These are phyloP conservation scores for Elaeis guineensis DNA, from an alignment of 176 grass and related monocot species.

Conservation along the genomic window DNA sequence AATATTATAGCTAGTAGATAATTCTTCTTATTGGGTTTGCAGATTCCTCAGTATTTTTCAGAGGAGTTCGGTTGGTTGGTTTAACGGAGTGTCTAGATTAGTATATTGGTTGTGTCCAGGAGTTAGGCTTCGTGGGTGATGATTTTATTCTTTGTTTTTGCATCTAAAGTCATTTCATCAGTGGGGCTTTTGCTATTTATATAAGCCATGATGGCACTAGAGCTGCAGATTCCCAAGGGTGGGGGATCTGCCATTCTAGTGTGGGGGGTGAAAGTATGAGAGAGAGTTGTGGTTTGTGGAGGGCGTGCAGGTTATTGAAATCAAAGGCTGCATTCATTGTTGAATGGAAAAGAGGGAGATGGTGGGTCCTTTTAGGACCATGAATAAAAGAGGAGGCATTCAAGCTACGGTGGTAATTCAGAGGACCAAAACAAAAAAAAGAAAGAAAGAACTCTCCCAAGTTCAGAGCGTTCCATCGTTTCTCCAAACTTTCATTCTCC, in stretches of 20 bases:
- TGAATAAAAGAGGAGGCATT: slow-evolving; percentile 5
- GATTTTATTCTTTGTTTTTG: background rate
- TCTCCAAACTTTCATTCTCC: too few relatives aligned
- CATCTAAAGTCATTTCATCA: slow-evolving; percentile 5
- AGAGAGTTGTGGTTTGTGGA: slow-evolving; percentile 22
- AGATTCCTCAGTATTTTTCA: slow-evolving; percentile 51
- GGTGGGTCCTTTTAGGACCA: slow-evolving; percentile 17
- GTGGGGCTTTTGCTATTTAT: slow-evolving; percentile 34
- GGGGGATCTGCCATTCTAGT: slow-evolving; percentile 40
- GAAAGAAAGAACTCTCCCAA: too few relatives aligned
- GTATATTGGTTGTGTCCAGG: slow-evolving; percentile 2
- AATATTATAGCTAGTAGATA: slow-evolving; percentile 29
- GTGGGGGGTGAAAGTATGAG: slow-evolving; percentile 21
- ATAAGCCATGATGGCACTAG: slow-evolving; percentile 30
- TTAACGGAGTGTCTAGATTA: slow-evolving; percentile 7
- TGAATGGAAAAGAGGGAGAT: slow-evolving; percentile 4
- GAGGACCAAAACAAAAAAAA: too few relatives aligned
- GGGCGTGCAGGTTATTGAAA: slow-evolving; percentile 18
- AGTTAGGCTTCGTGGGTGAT: too few relatives aligned
- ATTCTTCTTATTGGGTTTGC: slow-evolving; percentile 26
- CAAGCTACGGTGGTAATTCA: too few relatives aligned
- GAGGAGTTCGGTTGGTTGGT: slow-evolving; percentile 21
- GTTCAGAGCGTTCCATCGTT: too few relatives aligned
- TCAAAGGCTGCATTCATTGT: slow-evolving; percentile 36
- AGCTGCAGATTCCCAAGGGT: slow-evolving; percentile 16